A percentile compares a stretch with the other conserved stretches of the same genome.
Conservation (phyloP, 106 monocot genomes). For the Cymbidium sinense region DNA sequence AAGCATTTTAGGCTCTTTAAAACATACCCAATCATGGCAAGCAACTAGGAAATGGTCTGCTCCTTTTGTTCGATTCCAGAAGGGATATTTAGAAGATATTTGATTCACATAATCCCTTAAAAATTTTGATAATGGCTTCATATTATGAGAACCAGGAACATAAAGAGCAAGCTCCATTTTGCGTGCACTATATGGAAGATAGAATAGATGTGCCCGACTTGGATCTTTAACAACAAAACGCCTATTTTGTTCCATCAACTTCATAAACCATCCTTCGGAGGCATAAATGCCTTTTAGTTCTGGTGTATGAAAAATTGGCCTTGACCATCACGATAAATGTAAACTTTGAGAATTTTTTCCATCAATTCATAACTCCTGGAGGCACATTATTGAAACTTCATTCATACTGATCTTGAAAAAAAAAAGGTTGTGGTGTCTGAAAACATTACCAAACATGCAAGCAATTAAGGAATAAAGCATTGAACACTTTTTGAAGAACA, state of each 20-base stretch:
- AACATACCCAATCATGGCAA: constrained; percentile 96
- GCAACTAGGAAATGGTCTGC: constrained; percentile 89
- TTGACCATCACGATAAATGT: constrained; percentile 61
- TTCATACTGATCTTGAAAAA: too few relatives aligned
- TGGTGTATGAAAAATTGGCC: constrained; percentile 84
- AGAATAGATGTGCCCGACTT: constrained; percentile 69
- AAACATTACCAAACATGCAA: not conserved
- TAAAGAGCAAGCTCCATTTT: constrained; percentile 56
- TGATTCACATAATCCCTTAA: constrained; percentile 62
- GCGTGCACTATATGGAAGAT: constrained; percentile 81
- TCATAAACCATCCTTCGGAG: constrained; percentile 98
- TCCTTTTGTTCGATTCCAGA: constrained; percentile 78
- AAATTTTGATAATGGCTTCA: constrained; percentile 50
- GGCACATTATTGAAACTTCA: not conserved
- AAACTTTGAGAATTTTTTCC: constrained; percentile 85
- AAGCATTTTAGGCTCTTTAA: not conserved
- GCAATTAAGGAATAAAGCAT: not conserved
- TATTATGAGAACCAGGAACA: constrained; percentile 55
- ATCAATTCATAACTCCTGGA: constrained; percentile 93
- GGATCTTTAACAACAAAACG: constrained; percentile 47
- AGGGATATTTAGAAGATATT: constrained; percentile 65
- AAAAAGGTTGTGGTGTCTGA: too few relatives aligned
- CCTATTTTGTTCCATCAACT: constrained; percentile 59
- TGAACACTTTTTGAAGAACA: not conserved
- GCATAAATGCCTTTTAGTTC: constrained; percentile 74